These are phyloP conservation scores for Begonia peltatifolia DNA, from an alignment of 306 rosid genomes.

Conservation along the genomic window DNA sequence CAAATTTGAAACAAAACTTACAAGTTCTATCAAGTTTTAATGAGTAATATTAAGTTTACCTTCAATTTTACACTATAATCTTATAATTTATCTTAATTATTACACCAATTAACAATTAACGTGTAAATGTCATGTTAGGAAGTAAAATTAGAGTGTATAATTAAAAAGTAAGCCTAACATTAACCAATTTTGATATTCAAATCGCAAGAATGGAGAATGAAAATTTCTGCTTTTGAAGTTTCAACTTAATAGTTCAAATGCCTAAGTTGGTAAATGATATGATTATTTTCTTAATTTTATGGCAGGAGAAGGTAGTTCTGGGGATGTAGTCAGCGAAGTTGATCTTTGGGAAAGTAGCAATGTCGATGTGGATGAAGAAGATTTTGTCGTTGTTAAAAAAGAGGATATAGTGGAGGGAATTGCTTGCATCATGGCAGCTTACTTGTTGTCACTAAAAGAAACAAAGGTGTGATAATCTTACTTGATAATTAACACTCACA, in stretches of 20 bases:
- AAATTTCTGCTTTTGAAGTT: background rate
- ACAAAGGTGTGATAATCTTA: conserved; percentile 82
- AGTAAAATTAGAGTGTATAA: too few species aligned
- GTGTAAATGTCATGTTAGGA: too few species aligned
- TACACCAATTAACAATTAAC: too few species aligned
- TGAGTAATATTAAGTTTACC: too few species aligned
- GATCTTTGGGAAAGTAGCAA: conserved; percentile 78
- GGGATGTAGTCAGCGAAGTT: conserved; percentile 67
- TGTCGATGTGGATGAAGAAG: conserved; percentile 42
- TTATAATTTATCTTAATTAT: too few species aligned
- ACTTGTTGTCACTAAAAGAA: conserved; percentile 70
- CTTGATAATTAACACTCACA: too few species aligned
- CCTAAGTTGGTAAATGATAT: background rate
- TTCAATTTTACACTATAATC: too few species aligned
- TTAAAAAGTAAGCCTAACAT: too few species aligned
- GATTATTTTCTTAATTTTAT: too few species aligned
- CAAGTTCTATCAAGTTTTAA: too few species aligned
- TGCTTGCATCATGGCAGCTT: conserved; percentile 94
- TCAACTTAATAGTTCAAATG: background rate
- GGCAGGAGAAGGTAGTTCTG: conserved; percentile 74
- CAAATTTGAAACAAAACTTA: too few species aligned
- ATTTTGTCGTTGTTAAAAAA: conserved; percentile 72
- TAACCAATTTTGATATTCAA: background rate
- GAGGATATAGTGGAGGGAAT: conserved; percentile 92
- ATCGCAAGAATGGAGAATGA: background rate